A percentile compares a stretch with the other conserved stretches of the same genome.
These are phyloP conservation scores for Colletotrichum tofieldiae DNA, from an alignment of 2,329 filamentous ascomycete genomes.

Conservation along the genomic window DNA sequence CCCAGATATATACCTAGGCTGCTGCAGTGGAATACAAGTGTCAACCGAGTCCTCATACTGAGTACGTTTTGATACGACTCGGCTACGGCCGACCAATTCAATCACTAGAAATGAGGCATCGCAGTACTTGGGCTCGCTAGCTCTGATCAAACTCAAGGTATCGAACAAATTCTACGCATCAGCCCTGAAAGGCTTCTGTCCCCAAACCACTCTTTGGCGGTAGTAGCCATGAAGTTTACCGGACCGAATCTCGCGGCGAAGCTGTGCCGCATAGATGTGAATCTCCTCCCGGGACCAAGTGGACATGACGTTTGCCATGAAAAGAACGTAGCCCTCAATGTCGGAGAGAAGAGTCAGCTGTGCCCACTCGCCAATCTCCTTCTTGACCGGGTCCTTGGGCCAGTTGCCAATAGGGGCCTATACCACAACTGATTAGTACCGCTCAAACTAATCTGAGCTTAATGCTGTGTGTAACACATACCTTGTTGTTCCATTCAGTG, in stretches of 20 bases:
- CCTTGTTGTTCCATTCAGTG: constrained; percentile 44
- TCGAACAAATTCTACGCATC: neutral
- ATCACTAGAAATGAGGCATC: neutral
- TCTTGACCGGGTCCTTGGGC: constrained; percentile 55
- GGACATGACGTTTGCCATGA: constrained; percentile 54
- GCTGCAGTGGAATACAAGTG: too few relatives aligned
- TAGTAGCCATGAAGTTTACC: constrained; percentile 50
- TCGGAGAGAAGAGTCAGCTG: constrained; percentile 52
- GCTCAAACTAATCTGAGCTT: neutral
- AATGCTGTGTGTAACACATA: neutral
- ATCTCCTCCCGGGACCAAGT: constrained; percentile 55
- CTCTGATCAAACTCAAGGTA: too few relatives aligned
- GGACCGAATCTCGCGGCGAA: constrained; percentile 52
- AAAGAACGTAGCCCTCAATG: constrained; percentile 52
- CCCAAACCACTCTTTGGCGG: constrained; percentile 50
- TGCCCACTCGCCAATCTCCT: constrained; percentile 56
- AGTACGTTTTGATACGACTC: neutral
- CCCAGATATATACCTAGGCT: too few relatives aligned
- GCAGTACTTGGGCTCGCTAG: neutral
- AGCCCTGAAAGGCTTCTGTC: constrained; percentile 45
- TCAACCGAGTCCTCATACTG: too few relatives aligned
- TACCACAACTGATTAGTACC: constrained; percentile 23
- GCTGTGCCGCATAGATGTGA: constrained; percentile 52
- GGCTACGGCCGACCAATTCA: neutral
- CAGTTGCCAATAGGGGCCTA: constrained; percentile 56